Evolutionary conservation across 305 asterid genomes (phyloP), one percentile per base, ranked within the genome.

Genomic region (Fraxinus sp.): DNA sequence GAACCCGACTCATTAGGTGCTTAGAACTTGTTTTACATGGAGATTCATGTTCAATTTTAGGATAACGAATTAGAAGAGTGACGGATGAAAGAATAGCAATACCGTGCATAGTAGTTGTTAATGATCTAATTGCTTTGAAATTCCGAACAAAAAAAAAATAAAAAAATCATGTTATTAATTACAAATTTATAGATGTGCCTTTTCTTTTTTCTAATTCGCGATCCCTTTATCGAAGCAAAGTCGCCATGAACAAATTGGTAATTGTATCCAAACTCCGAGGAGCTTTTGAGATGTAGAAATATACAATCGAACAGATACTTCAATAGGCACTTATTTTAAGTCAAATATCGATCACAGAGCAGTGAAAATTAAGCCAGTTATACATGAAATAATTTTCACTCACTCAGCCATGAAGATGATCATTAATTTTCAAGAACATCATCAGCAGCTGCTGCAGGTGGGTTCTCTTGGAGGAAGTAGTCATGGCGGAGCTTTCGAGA

Each of bases 401-500:
- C 71, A 22, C 32, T 22, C 5, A n/a, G 26, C 14, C 71, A 9
- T 7, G 14, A 62, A 62, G 10, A 2, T 62, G 14, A 18, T 62
- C 30, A 2, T 8, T 7, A 62, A 22, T 22, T 22, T 62, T 62
- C 3, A 0, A 5, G 30, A 22, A 1, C 71, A 9, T 1, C 32
- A 62, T 2, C 32, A 62, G 24, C 10, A n/a, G 22, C 3, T 5
- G 3, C 10, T 1, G 66, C 24, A 55, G 66, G 24, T n/a, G 32
- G 71, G 26, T 22, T 62, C 10, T 22, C 71, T 22, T 62, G 30
- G 14, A 62, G 71, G 71, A 62, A 62, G 72, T 82, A 77, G 22
- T 87, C 89, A 9, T 87, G 87, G 5, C 24, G 57, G 3, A 80
- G 75, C 55, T 84, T 87, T 13, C 89, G 41, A 0, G 30, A 55